phyloP scores from a whole-genome alignment of 2,329 filamentous ascomycete species.

The Monilinia polystroma region DNA sequence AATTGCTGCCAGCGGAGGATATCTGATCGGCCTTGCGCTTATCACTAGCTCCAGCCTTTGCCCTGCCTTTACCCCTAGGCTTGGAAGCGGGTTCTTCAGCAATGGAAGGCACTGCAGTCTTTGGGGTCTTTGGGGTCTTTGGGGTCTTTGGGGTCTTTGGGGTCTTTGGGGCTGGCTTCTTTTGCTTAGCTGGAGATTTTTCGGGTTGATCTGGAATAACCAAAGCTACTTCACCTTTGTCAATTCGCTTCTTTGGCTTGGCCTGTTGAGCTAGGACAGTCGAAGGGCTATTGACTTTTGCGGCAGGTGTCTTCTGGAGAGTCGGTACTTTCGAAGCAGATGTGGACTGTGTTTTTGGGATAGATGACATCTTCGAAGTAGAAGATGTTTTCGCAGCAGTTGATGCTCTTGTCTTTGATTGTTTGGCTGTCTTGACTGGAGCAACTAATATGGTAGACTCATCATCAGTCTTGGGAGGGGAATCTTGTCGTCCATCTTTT shows the following conservation, averaged over 20 bases:
- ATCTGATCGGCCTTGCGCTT: conserved; percentile 21
- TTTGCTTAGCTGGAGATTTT: not conserved
- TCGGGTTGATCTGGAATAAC: not conserved
- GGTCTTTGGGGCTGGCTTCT: conserved; percentile 15
- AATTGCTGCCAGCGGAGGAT: not conserved
- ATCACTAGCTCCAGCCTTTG: conserved; percentile 9
- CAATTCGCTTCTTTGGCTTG: conserved; percentile 2
- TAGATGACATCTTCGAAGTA: not conserved
- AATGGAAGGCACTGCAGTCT: not conserved
- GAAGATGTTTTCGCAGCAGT: not conserved
- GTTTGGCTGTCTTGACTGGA: not conserved
- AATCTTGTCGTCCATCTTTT: conserved; percentile 2
- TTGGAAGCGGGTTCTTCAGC: not conserved
- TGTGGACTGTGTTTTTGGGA: not conserved
- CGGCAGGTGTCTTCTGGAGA: not conserved
- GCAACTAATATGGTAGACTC: not conserved
- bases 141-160: not conserved
- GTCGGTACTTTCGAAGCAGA: not conserved
- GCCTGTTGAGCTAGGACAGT: not conserved
- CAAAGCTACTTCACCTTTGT: not conserved
- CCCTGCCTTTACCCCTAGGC: not conserved
- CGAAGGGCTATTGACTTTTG: not conserved
- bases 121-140: no score
- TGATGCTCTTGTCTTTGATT: not conserved
- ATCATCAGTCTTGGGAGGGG: not conserved